Evolutionary conservation across 2,329 filamentous ascomycete genomes (phyloP).

Genomic region (Blastomyces percursus): DNA sequence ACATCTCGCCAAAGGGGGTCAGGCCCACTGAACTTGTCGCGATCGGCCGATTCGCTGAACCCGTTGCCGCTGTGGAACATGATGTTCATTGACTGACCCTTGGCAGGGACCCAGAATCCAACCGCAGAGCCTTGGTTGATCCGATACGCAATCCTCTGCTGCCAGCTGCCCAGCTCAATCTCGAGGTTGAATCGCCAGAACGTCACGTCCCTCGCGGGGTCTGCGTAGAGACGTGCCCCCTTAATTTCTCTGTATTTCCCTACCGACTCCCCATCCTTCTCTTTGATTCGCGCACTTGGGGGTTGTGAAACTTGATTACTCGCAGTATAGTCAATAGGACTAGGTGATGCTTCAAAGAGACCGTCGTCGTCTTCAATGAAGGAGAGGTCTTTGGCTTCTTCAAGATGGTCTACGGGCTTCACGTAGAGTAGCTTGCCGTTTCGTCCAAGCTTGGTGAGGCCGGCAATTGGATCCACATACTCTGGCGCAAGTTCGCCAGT

Average conservation of each 20-base stretch:
- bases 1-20: constrained; percentile 97
- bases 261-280: constrained; percentile 62
- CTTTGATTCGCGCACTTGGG: constrained; percentile 37
- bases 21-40: constrained; percentile 74
- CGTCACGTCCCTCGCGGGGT: constrained; percentile 73
- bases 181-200: constrained; percentile 98
- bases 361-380: constrained; percentile 68
- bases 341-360: constrained; percentile 59
- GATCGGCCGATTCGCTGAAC: constrained; percentile 69
- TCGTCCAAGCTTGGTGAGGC: constrained; percentile 73
- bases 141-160: constrained; percentile 84
- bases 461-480: constrained; percentile 81
- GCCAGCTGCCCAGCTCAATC: constrained; percentile 65
- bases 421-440: constrained; percentile 81
- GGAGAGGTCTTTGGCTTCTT: constrained; percentile 68
- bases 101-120: constrained; percentile 88
- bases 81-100: constrained; percentile 83
- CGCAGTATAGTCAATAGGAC: constrained; percentile 32
- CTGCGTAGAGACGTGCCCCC: constrained; percentile 70
- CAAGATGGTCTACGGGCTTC: constrained; percentile 74
- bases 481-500: constrained; percentile 55
- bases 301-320: constrained; percentile 31
- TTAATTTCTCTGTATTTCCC: constrained; percentile 74
- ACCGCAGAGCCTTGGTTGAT: constrained; percentile 85
- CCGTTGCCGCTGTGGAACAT: constrained; percentile 99